Evolutionary conservation across 257 asterid genomes (phyloP), one percentile per base, ranked within the genome.

Genomic region (Ligustrum vulgare): DNA sequence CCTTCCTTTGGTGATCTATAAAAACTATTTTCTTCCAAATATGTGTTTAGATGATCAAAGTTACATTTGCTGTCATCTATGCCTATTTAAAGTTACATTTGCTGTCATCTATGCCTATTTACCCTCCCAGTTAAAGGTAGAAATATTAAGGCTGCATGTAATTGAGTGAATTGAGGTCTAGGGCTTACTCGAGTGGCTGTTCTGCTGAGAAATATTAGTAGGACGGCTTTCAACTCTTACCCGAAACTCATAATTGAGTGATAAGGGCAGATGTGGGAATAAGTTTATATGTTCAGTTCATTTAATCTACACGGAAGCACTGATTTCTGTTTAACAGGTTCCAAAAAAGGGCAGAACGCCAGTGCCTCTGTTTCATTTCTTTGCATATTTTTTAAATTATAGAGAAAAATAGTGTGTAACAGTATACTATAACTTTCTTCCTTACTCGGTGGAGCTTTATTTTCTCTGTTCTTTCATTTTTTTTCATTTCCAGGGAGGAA

Each of bases 401-500:
- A 11, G 13, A 56, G n/a, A 10, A 28, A 22, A 2, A 36, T 15
- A n/a, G n/a, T 20, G 31, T 35, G 41, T 8, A 22, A 49, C 37
- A 35, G 16, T 37, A 20, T 28, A 36, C 64, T 37, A 23, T 35
- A 11, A 10, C 36, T 54, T 49, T 39, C 39, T 22, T 81, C 2
- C 51, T 68, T 33, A 33, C 69, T 49, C 47, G 12, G 47, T 39
- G 9, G 9, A 39, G 7, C 22, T 35, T 45, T 39, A 47, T 47
- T 54, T 62, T 45, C 43, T 70, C 20, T 41, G 3, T 35, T 37
- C 54, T 15, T 39, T 37, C 11, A 67, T 70, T 47, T n/a, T n/a
- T n/a, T n/a, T n/a, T 56, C 60, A 10, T 67, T 77, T 79, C 22
- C 49, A 94, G 97, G 92, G 87, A 88, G 72, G 98, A 92, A 77